phyloP scores from a whole-genome alignment of 2,329 filamentous ascomycete species.

The Elsinoe arachidis region DNA sequence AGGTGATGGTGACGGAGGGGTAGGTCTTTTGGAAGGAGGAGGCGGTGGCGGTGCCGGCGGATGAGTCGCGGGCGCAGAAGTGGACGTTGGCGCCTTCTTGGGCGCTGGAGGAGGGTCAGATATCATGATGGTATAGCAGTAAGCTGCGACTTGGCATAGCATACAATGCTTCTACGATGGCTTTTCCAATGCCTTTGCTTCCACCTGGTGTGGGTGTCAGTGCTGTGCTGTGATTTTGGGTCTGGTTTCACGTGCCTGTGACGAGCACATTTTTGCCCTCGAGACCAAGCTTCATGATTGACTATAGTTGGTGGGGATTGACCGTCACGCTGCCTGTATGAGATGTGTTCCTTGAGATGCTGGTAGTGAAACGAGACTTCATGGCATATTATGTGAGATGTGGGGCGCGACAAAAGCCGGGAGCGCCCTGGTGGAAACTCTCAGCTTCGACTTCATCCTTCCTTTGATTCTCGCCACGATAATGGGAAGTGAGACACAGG shows the following conservation, averaged over 20 bases:
- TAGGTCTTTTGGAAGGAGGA: conserved; percentile 17
- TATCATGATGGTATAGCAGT: neutral
- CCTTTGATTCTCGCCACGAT: too few relatives aligned
- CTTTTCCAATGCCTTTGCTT: conserved; percentile 26
- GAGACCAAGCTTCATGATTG: conserved; percentile 17
- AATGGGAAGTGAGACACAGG: too few relatives aligned
- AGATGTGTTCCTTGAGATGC: too few relatives aligned
- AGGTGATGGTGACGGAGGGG: conserved; percentile 18
- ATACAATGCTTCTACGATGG: conserved; percentile 22
- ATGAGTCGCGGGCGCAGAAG: conserved; percentile 24
- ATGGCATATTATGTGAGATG: too few relatives aligned
- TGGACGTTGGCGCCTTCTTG: conserved; percentile 26
- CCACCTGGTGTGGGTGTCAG: conserved; percentile 20
- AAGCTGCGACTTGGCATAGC: neutral
- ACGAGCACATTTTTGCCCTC: conserved; percentile 15
- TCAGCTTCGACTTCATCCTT: too few relatives aligned
- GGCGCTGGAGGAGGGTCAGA: conserved; percentile 13
- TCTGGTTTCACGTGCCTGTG: neutral
- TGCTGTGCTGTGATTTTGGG: neutral
- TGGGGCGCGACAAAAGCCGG: too few relatives aligned
- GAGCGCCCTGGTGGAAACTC: too few relatives aligned
- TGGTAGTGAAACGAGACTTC: too few relatives aligned
- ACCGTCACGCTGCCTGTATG: too few relatives aligned
- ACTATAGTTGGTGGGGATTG: too few relatives aligned
- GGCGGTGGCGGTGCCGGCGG: conserved; percentile 19